phyloP scores from a whole-genome alignment of 2,329 filamentous ascomycete species.

The Coniochaeta hoffmannii region DNA sequence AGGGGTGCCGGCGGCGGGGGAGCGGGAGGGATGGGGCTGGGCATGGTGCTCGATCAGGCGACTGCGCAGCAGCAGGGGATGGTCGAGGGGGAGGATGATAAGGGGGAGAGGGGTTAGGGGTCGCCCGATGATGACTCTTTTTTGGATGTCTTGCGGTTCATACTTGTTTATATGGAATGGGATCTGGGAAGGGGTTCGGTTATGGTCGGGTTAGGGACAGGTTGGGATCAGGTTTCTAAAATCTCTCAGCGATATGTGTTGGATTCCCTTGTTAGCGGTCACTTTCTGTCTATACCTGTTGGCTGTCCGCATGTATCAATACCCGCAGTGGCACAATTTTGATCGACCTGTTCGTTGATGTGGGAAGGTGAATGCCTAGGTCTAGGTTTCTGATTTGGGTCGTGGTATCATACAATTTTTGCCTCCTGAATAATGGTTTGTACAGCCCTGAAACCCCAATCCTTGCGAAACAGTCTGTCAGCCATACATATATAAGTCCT shows the following conservation, averaged over 20 bases:
- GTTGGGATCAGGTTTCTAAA: not conserved
- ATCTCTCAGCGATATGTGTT: not conserved
- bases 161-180: not conserved
- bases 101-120: not conserved
- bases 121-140: not conserved
- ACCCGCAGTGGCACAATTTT: not conserved
- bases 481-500: no score
- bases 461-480: not conserved
- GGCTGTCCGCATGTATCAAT: not conserved
- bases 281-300: not conserved
- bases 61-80: not conserved
- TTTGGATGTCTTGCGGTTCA: not conserved
- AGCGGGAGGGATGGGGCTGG: slow-evolving; percentile 5
- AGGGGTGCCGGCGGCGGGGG: slow-evolving; percentile 22
- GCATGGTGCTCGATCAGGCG: not conserved
- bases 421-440: not conserved
- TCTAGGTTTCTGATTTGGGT: not conserved
- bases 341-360: not conserved
- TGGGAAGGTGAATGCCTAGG: not conserved
- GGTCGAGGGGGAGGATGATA: not conserved
- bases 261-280: not conserved
- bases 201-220: not conserved
- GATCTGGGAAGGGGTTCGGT: not conserved
- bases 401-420: not conserved
- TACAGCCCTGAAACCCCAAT: not conserved